Evolutionary conservation across 108 stramenopile genomes (phyloP), one percentile per base, ranked within the genome.

Genomic region (Cyclotella kingstonii): DNA sequence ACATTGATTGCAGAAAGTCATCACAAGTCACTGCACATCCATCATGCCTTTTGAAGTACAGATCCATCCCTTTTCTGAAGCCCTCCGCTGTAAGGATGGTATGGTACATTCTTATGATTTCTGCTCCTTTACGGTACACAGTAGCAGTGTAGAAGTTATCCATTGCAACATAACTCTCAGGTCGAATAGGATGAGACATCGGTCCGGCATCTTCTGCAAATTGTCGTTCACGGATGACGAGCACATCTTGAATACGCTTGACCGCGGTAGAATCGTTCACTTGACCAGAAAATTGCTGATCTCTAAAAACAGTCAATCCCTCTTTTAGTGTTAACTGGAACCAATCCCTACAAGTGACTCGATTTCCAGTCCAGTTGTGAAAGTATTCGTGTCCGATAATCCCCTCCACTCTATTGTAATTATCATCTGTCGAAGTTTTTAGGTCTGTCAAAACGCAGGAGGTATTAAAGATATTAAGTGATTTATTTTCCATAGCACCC

Each of bases 311-410:
- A 6, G 98, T 99, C 35, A 99, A 72, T 12, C 98, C 98, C 62
- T 98, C 97, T 76, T 99, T 99, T 17, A 99, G 58, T 0, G 97
- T 97, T 19, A 99, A 80, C 81, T 93, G 90, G 77, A 99, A 98
- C 98, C 98, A 99, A 84, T 98, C 97, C 6, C 94, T 80, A 62
- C 95, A 96, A 6, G 98, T 99, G 4, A 99, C 98, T 33, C 98
- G 85, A 63, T 99, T 99, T 8, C 98, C 96, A 4, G 88, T 84
- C 93, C 92, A 95, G 54, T 98, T 99, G 84, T 99, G 98, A 63
- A 98, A 96, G 59, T 98, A 97, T 63, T 97, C 97, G 76, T 97
- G 95, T 1, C 92, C 96, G 60, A 98, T 93, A 12, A 97, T 84
- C 27, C 47, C 46, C 41, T 75, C 73, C 30, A 75, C 60, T 36